A percentile compares a stretch with the other conserved stretches of the same genome.
These are phyloP conservation scores for Mychonastes homosphaera DNA, from an alignment of 139 green algal genomes.

Conservation along the genomic window DNA sequence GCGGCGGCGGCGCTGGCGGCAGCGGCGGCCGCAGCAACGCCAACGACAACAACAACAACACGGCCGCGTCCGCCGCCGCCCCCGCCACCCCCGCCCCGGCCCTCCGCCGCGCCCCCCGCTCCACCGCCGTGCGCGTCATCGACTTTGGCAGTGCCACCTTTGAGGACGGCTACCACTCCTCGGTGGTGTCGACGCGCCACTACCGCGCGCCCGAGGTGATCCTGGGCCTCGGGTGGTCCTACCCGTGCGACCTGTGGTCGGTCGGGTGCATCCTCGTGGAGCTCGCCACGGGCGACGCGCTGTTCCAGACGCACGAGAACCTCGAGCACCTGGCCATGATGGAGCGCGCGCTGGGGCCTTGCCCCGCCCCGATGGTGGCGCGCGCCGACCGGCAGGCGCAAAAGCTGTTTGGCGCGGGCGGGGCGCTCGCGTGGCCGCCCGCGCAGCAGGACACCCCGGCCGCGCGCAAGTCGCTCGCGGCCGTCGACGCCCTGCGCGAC, in stretches of 20 bases:
- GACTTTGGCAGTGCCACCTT: slow-evolving; percentile 97
- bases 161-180: slow-evolving; percentile 81
- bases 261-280: slow-evolving; percentile 95
- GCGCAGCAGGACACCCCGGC: slow-evolving; percentile 63
- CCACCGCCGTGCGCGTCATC: slow-evolving; percentile 64
- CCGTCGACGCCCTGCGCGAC: slow-evolving; percentile 42
- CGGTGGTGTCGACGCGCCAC: slow-evolving; percentile 70
- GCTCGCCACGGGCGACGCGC: slow-evolving; percentile 61
- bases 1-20: background rate
- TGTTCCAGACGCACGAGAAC: slow-evolving; percentile 91
- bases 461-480: slow-evolving; percentile 59
- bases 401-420: slow-evolving; percentile 27
- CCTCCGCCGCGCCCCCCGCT: slow-evolving; percentile 43
- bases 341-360: slow-evolving; percentile 71
- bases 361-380: slow-evolving; percentile 41
- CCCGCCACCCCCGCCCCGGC: slow-evolving; percentile 1
- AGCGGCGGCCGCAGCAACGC: background rate
- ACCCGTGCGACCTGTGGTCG: slow-evolving; percentile 89
- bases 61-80: background rate
- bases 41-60: background rate
- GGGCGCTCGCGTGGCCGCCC: slow-evolving; percentile 65
- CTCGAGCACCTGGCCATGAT: slow-evolving; percentile 99
- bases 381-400: slow-evolving; percentile 14
- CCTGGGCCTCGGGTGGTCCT: slow-evolving; percentile 85
- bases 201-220: slow-evolving; percentile 94